These are phyloP conservation scores for Jaenimonas drosophilae DNA, from an alignment of 208 protist species.

Conservation along the genomic window DNA sequence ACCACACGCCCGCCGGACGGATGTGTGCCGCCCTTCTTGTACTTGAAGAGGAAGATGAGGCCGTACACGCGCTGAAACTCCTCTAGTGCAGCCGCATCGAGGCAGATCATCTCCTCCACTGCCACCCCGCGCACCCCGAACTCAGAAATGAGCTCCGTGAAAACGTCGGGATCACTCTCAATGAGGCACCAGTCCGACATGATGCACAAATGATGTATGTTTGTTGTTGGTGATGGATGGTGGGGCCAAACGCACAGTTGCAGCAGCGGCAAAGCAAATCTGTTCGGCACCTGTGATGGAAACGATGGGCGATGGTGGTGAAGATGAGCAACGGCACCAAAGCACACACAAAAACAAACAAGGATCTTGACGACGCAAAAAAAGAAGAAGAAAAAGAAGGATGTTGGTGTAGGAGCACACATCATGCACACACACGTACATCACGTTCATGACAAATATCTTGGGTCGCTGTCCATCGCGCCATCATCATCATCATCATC, in stretches of 20 bases:
- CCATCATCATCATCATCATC: no score
- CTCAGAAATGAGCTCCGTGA: conserved; percentile 94
- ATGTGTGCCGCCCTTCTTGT: conserved; percentile 12
- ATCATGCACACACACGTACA: neutral
- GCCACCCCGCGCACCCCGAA: conserved; percentile 93
- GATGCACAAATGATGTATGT: conserved; percentile 7
- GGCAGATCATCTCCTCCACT: conserved; percentile 92
- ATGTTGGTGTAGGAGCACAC: neutral
- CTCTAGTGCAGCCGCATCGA: conserved; percentile 70
- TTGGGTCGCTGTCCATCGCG: no score
- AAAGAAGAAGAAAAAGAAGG: conserved; percentile 10
- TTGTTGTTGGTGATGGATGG: conserved; percentile 3
- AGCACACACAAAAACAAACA: conserved; percentile 4
- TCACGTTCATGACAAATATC: conserved; percentile 1
- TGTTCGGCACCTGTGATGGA: neutral
- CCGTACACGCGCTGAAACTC: conserved; percentile 82
- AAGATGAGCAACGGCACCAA: conserved; percentile 2
- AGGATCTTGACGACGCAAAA: neutral
- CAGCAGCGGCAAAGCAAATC: neutral
- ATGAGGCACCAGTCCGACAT: conserved; percentile 91
- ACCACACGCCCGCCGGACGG: conserved; percentile 18
- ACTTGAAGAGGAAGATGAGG: conserved; percentile 97
- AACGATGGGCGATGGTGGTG: neutral
- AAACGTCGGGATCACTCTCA: conserved; percentile 95
- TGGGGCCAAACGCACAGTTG: neutral